Conservation (phyloP, 108 stramenopile genomes). For the Discostella pseudostelligera region DNA sequence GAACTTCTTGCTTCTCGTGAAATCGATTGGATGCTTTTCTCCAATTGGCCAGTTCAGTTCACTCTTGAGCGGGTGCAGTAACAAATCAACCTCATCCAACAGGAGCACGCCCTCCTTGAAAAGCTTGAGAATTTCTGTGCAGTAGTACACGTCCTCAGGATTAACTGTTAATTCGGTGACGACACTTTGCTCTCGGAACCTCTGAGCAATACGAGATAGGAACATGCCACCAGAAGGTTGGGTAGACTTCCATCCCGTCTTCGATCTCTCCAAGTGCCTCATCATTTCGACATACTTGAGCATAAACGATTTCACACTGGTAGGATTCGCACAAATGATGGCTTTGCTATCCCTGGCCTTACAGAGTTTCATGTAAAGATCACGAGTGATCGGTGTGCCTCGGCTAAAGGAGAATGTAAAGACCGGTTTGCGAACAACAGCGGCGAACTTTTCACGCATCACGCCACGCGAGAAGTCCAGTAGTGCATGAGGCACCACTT, state of each 20-base stretch:
- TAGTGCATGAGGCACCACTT: slow-evolving; percentile 98
- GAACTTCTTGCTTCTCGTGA: slow-evolving; percentile 79
- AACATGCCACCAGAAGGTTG: slow-evolving; percentile 52
- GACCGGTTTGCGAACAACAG: slow-evolving; percentile 94
- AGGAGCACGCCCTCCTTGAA: slow-evolving; percentile 88
- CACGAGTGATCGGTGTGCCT: slow-evolving; percentile 86
- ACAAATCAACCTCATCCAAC: slow-evolving; percentile 97
- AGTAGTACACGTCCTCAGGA: slow-evolving; percentile 87
- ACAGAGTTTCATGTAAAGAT: slow-evolving; percentile 92
- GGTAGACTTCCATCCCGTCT: slow-evolving; percentile 47
- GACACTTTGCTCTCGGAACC: slow-evolving; percentile 79
- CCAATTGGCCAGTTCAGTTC: slow-evolving; percentile 99
- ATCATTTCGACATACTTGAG: slow-evolving; percentile 98
- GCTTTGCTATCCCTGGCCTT: slow-evolving; percentile 93
- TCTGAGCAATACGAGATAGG: slow-evolving; percentile 79
- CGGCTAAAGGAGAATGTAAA: slow-evolving; percentile 98
- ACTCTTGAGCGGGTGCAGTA: slow-evolving; percentile 97
- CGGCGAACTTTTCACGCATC: slow-evolving; percentile 96
- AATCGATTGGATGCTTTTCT: slow-evolving; percentile 95
- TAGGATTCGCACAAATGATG: slow-evolving; percentile 95
- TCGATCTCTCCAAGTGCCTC: slow-evolving; percentile 89
- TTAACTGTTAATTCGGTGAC: slow-evolving; percentile 73
- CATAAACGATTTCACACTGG: slow-evolving; percentile 96
- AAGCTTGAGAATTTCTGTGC: slow-evolving; percentile 86
- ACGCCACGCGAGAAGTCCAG: slow-evolving; percentile 96